Evolutionary conservation across 495 filamentous ascomycete genomes (phyloP).

Genomic region (Talaromyces liani): DNA sequence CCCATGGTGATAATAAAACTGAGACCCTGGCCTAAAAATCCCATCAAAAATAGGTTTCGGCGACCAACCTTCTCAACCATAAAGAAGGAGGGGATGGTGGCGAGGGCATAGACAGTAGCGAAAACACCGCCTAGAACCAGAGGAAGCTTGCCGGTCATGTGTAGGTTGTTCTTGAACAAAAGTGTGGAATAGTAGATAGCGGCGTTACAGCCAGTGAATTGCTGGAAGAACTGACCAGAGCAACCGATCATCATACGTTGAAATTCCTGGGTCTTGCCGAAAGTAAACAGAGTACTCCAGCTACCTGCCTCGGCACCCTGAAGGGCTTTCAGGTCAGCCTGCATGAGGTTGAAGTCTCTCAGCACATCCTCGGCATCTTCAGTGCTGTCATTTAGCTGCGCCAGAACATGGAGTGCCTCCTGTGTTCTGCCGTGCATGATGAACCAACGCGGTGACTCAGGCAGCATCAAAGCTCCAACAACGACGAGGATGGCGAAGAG

Average conservation of each 20-base stretch:
- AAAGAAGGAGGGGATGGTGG: constrained; percentile 35
- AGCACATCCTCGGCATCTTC: constrained; percentile 35
- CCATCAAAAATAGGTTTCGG: constrained; percentile 43
- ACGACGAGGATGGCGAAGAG: constrained; percentile 28
- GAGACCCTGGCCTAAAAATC: constrained; percentile 36
- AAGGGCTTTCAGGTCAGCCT: constrained; percentile 35
- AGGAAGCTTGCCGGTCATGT: constrained; percentile 34
- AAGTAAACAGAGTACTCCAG: constrained; percentile 22
- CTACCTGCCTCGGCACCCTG: constrained; percentile 32
- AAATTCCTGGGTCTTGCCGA: constrained; percentile 42
- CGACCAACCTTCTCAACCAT: constrained; percentile 48
- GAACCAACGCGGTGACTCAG: constrained; percentile 41
- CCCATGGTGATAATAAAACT: constrained; percentile 38
- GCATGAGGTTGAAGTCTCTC: constrained; percentile 21
- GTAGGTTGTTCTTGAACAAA: constrained; percentile 23
- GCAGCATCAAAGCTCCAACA: constrained; percentile 19
- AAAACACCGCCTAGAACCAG: constrained; percentile 15
- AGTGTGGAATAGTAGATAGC: constrained; percentile 6
- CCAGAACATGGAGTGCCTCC: constrained; percentile 35
- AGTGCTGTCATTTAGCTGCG: constrained; percentile 26
- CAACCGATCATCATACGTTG: constrained; percentile 43
- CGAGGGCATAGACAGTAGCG: constrained; percentile 8
- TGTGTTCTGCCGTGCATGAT: constrained; percentile 39
- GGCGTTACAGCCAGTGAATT: constrained; percentile 43
- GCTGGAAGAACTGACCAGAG: constrained; percentile 45